Evolutionary conservation across 2,329 filamentous ascomycete genomes (phyloP).

Genomic region (Didymella keratinophila): DNA sequence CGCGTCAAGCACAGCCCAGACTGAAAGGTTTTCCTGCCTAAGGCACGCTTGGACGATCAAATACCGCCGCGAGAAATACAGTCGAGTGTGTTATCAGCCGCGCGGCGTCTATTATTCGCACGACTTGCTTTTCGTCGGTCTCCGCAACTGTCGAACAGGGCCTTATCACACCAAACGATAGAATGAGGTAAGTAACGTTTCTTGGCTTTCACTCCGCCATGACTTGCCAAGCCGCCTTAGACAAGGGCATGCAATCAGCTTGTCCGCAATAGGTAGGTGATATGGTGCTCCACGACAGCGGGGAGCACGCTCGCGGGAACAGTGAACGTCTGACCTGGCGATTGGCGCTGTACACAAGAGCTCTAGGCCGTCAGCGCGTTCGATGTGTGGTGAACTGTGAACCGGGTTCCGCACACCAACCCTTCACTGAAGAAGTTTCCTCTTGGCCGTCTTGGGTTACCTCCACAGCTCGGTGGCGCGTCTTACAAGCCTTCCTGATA

Average conservation of each 20-base stretch:
- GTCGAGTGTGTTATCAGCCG: slow-evolving; percentile 14
- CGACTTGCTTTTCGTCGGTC: slow-evolving; percentile 20
- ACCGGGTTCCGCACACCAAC: slow-evolving; percentile 23
- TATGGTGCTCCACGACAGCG: slow-evolving; percentile 18
- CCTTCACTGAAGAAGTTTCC: slow-evolving; percentile 20
- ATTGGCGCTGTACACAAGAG: slow-evolving; percentile 31
- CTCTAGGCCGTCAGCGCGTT: slow-evolving; percentile 21
- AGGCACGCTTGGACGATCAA: background rate
- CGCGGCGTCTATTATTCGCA: slow-evolving; percentile 11
- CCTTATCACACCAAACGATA: slow-evolving; percentile 23
- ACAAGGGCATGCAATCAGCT: slow-evolving; percentile 23
- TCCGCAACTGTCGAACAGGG: slow-evolving; percentile 20
- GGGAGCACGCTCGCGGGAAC: slow-evolving; percentile 23
- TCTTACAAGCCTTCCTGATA: slow-evolving; percentile 25
- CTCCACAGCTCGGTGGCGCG: slow-evolving; percentile 20
- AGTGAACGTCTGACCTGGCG: slow-evolving; percentile 29
- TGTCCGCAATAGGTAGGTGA: slow-evolving; percentile 33
- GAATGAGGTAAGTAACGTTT: slow-evolving; percentile 21
- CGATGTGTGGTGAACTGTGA: slow-evolving; percentile 17
- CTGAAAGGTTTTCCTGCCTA: background rate
- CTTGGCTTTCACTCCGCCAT: slow-evolving; percentile 28
- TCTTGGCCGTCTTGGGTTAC: slow-evolving; percentile 39
- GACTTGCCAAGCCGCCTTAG: slow-evolving; percentile 27
- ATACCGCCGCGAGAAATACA: background rate
- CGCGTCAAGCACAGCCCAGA: slow-evolving; percentile 13